These are phyloP conservation scores for Aspergillus phoenicis DNA, from an alignment of 2,329 filamentous ascomycete genomes.

Conservation along the genomic window DNA sequence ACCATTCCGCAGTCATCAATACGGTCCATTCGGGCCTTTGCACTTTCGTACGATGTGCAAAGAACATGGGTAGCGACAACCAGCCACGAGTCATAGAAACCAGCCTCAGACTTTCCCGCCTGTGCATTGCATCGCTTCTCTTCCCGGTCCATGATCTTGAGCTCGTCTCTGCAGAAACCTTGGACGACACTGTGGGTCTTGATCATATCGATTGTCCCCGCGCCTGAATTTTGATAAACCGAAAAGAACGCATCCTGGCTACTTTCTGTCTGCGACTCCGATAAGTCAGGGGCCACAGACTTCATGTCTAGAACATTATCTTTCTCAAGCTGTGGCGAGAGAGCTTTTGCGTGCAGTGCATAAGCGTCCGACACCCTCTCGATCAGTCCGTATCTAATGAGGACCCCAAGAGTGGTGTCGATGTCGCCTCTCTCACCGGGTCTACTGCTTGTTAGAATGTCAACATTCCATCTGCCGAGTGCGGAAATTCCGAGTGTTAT, in stretches of 20 bases:
- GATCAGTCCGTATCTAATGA: constrained; percentile 51
- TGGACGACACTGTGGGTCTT: constrained; percentile 54
- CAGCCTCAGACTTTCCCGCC: constrained; percentile 25
- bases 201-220: constrained; percentile 45
- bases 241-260: constrained; percentile 39
- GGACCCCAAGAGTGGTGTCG: constrained; percentile 48
- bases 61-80: constrained; percentile 46
- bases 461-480: constrained; percentile 36
- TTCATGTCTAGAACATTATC: constrained; percentile 27
- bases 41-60: constrained; percentile 46
- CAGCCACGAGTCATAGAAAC: constrained; percentile 48
- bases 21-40: constrained; percentile 43
- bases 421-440: constrained; percentile 42
- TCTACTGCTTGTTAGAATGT: constrained; percentile 42
- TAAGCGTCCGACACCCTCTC: constrained; percentile 44
- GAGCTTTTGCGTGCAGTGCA: constrained; percentile 19
- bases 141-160: constrained; percentile 43
- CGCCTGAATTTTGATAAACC: constrained; percentile 28
- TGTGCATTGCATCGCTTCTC: constrained; percentile 7
- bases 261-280: constrained; percentile 38
- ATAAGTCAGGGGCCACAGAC: constrained; percentile 30
- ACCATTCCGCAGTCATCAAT: constrained; percentile 44
- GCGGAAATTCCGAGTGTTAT: constrained; percentile 55
- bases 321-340: constrained; percentile 25
- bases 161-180: constrained; percentile 50